Percentiles rank a stretch among this genome's conserved stretches.
These are phyloP conservation scores for Naganishia sp. DNA, from an alignment of 1,284 basidiomycete species.

Conservation along the genomic window DNA sequence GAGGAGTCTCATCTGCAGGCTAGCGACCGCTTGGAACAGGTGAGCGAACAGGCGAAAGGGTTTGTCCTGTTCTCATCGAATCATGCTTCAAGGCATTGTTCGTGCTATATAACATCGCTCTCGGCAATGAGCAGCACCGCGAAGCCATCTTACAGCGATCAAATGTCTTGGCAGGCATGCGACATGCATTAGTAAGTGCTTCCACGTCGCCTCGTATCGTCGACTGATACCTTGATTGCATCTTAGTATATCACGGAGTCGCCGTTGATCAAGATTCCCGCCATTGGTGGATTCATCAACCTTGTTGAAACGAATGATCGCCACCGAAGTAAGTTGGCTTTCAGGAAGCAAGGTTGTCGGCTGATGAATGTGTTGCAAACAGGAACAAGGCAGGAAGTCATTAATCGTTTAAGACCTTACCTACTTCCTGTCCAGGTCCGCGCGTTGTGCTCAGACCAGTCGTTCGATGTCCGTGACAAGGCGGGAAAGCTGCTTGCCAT, in stretches of 20 bases:
- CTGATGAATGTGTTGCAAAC: neutral
- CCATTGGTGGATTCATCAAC: constrained; percentile 45
- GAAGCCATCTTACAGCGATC: constrained; percentile 39
- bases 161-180: constrained; percentile 42
- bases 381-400: constrained; percentile 32
- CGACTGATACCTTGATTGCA: neutral
- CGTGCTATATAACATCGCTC: constrained; percentile 47
- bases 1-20: neutral
- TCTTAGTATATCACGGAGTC: constrained; percentile 36
- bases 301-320: constrained; percentile 46
- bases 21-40: constrained; percentile 32
- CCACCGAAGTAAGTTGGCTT: constrained; percentile 25
- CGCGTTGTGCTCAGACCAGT: constrained; percentile 25
- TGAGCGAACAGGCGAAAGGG: neutral
- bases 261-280: constrained; percentile 42
- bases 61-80: neutral
- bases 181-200: constrained; percentile 40
- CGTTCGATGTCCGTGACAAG: constrained; percentile 35
- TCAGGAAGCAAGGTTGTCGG: neutral
- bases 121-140: constrained; percentile 47
- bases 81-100: constrained; percentile 39
- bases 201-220: neutral
- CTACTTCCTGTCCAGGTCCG: constrained; percentile 25
- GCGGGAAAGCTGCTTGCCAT: constrained; percentile 29
- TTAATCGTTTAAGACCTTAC: constrained; percentile 29